A percentile compares a stretch with the other conserved stretches of the same genome.
Evolutionary conservation across 345 rosid genomes (phyloP).

Genomic region (Eucalyptus sideroxylon): DNA sequence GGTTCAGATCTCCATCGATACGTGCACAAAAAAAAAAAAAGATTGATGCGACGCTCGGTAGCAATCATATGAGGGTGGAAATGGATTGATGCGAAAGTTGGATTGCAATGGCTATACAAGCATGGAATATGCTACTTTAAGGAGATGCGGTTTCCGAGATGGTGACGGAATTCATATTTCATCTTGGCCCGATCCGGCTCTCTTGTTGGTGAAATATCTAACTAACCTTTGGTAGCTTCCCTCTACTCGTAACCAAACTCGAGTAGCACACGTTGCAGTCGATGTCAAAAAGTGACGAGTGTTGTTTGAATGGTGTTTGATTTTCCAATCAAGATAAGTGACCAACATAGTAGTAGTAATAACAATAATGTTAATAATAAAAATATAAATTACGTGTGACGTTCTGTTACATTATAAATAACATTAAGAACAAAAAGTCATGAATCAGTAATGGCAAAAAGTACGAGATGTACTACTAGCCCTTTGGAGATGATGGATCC

Average conservation of each 20-base stretch:
- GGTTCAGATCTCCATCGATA: neutral
- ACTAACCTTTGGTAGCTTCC: neutral
- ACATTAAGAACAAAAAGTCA: neutral
- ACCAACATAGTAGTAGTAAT: neutral
- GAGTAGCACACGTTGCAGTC: neutral
- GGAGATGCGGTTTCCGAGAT: neutral
- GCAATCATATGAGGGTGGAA: neutral
- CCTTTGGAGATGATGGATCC: neutral
- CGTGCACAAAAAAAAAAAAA: neutral
- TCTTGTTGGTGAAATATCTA: neutral
- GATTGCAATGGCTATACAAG: neutral
- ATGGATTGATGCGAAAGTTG: neutral
- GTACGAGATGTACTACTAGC: neutral
- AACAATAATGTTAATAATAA: too few species aligned
- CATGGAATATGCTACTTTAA: neutral
- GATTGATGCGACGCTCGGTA: neutral
- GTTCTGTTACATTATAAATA: accelerated
- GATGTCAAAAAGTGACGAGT: neutral
- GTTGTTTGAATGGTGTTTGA: neutral
- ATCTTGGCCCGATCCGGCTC: neutral
- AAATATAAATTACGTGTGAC: accelerated
- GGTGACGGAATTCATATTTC: neutral
- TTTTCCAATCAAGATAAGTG: neutral
- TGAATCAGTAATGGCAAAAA: neutral
- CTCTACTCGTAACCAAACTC: neutral